Percentiles rank a stretch among this genome's conserved stretches.
Evolutionary conservation across 768 basidiomycete genomes (phyloP).

Genomic region (Lyophyllum decastes): DNA sequence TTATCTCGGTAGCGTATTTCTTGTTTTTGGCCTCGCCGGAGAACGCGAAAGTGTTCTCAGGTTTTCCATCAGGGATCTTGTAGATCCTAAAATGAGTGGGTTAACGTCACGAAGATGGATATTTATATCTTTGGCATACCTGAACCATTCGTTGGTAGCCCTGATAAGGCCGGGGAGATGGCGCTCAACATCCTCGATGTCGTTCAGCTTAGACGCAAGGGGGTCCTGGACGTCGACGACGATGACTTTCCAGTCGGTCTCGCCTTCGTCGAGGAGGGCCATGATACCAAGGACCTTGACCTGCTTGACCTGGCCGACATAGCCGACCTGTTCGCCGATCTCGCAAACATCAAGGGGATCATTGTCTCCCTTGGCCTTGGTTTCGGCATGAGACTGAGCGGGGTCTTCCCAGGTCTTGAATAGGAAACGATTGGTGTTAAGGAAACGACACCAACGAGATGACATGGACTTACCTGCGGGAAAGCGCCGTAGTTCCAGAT

Average conservation of each 20-base stretch:
- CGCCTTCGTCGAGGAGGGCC: slow-evolving; percentile 98
- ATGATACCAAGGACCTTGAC: slow-evolving; percentile 99
- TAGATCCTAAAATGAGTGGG: slow-evolving; percentile 63
- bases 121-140: slow-evolving; percentile 41
- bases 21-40: slow-evolving; percentile 99
- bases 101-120: neutral
- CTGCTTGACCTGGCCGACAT: slow-evolving; percentile 97
- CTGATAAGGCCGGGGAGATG: slow-evolving; percentile 96
- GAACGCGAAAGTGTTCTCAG: slow-evolving; percentile 98
- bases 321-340: slow-evolving; percentile 98
- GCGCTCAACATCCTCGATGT: slow-evolving; percentile 98
- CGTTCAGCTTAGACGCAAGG: slow-evolving; percentile 94
- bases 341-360: slow-evolving; percentile 99
- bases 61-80: slow-evolving; percentile 96
- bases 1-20: slow-evolving; percentile 98
- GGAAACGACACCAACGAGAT: neutral
- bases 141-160: slow-evolving; percentile 99
- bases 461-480: slow-evolving; percentile 70
- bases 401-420: slow-evolving; percentile 98
- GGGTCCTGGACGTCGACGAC: slow-evolving; percentile 97
- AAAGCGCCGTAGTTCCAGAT: slow-evolving; percentile 99
- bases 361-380: slow-evolving; percentile 98
- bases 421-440: slow-evolving; percentile 9
- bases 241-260: slow-evolving; percentile 99
- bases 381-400: slow-evolving; percentile 82